Conservation (phyloP, 139 green algal species). For the Coelastrella sp. region DNA sequence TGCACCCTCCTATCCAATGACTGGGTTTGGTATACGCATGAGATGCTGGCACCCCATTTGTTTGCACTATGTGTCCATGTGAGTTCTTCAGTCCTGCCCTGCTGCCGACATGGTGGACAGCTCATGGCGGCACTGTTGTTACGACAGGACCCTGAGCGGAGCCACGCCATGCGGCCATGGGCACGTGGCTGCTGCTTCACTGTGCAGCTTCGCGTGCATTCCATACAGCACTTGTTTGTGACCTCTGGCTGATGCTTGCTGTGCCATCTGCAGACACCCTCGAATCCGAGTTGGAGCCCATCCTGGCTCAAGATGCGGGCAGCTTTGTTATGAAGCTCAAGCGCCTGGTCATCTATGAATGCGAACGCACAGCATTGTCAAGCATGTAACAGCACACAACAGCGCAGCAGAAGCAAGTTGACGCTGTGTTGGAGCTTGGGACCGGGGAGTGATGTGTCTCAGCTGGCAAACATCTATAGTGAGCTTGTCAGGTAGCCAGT, state of each 20-base stretch:
- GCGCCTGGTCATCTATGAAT: constrained; percentile 92
- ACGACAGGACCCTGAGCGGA: not conserved
- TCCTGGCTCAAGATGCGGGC: constrained; percentile 88
- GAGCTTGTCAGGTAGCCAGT: too few species aligned
- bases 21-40: too few species aligned
- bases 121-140: not conserved
- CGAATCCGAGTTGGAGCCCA: constrained; percentile 73
- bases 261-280: constrained; percentile 43
- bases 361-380: constrained; percentile 48
- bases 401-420: too few species aligned
- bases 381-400: not conserved
- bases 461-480: too few species aligned
- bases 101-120: not conserved
- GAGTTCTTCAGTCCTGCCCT: not conserved
- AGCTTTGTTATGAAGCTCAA: constrained; percentile 94
- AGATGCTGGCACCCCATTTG: too few species aligned
- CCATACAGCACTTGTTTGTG: not conserved
- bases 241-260: not conserved
- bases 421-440: too few species aligned
- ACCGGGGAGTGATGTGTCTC: too few species aligned
- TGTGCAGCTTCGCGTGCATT: not conserved
- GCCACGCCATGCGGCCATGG: not conserved
- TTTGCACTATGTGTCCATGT: too few species aligned
- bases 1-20: too few species aligned
- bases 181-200: not conserved